Base-by-base conservation (phyloP, 352 stramenopile genomes). In the Pythium sp. region DNA sequence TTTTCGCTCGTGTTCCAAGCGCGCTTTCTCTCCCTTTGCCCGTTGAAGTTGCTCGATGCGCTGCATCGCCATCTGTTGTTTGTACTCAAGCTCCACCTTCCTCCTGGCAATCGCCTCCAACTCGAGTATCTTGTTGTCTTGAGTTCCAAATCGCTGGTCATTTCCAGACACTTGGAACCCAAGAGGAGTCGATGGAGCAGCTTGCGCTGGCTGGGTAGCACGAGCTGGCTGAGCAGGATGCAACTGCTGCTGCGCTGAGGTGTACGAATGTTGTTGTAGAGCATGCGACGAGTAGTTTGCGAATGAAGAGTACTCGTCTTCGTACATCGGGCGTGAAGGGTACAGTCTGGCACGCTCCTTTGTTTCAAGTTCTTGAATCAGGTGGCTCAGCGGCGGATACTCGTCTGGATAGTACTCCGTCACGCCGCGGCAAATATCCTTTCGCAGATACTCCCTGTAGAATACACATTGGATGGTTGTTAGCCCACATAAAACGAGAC, bases 261-360 rank as follows among this genome's bases (percentile, higher is more conserved):
- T 46, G 20, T 54, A 43, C 34, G 30, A 30, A 30, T 56, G 68
- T 28, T 64, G 55, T 72, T 57, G 55, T 28, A 28, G 22, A 38
- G 12, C 26, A 28, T 69, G 60, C 6, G 51, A 58, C 12, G 71
- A 79, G 58, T 78, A 93, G 41, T 90, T 75, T 38, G 80, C 73
- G 43, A 96, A 96, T 41, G 70, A 79, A 5, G 89, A 93, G 61
- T 91, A 95, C 26, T 79, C 67, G 57, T 96, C 89, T 59, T 89
- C 73, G 61, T 87, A 89, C 24, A 62, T 53, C 34, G 81, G 74
- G 2, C 79, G 80, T 15, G 77, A 69, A 6, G 87, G 84, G 58
- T 95, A 95, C 70, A 96, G 46, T 51, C 59, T 72, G n/a, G 70
- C 60, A 22, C 79, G 80, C 68, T 96, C 89, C 49, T 74, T 69